A percentile compares a stretch with the other conserved stretches of the same genome.
These are phyloP conservation scores for Basidioascus undulatus DNA, from an alignment of 768 basidiomycete species.

Conservation along the genomic window DNA sequence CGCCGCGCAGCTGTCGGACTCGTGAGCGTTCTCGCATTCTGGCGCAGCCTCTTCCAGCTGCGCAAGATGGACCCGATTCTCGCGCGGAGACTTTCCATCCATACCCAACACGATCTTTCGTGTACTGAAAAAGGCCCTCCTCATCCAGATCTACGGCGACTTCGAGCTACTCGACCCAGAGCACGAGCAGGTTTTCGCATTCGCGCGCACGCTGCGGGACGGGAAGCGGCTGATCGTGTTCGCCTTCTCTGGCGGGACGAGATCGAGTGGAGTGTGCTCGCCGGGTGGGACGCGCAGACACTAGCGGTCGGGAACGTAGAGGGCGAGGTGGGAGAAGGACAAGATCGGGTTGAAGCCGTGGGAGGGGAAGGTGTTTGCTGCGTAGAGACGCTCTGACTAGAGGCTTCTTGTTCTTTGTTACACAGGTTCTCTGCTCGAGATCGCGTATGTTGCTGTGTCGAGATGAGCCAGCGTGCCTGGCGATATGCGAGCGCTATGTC, in stretches of 20 bases:
- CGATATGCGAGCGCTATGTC: no score
- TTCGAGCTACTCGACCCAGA: conserved; percentile 27
- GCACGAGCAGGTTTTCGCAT: conserved; percentile 32
- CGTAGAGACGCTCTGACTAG: no score
- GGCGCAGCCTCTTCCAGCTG: conserved; percentile 29
- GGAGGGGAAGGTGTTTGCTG: no score
- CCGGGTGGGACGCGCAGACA: not conserved
- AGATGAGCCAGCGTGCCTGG: no score
- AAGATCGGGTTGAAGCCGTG: not conserved
- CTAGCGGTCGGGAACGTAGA: not conserved
- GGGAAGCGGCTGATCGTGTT: conserved; percentile 15
- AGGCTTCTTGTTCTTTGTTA: no score
- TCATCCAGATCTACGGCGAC: conserved; percentile 32
- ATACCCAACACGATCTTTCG: not conserved
- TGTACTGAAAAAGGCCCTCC: not conserved
- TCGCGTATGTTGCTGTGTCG: no score
- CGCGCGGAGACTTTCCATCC: conserved; percentile 19
- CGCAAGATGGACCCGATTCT: conserved; percentile 33
- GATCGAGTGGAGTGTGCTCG: not conserved
- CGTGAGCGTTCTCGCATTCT: conserved; percentile 34
- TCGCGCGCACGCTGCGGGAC: conserved; percentile 22
- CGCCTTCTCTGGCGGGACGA: conserved; percentile 10
- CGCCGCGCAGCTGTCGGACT: conserved; percentile 3
- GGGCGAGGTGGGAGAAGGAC: not conserved
- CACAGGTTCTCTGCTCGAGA: no score